Percentiles rank a stretch among this genome's conserved stretches.
phyloP scores from a whole-genome alignment of 768 basidiomycete genomes.

The Pleurotus eryngii region DNA sequence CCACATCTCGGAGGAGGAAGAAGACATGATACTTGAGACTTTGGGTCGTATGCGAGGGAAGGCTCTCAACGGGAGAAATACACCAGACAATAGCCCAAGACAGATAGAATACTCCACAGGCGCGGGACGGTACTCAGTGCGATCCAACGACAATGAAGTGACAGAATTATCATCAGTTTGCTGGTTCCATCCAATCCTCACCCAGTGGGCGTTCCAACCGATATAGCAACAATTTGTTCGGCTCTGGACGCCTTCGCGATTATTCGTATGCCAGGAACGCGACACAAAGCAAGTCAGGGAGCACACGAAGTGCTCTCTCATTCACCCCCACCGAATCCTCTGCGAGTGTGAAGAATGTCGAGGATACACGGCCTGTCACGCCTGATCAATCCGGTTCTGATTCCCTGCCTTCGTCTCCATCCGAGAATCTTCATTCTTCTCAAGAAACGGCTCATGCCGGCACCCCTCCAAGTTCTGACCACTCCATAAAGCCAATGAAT shows the following conservation, averaged over 20 bases:
- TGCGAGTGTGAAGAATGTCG: slow-evolving; percentile 33
- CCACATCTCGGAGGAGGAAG: slow-evolving; percentile 77
- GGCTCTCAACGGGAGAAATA: slow-evolving; percentile 22
- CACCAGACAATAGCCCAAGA: slow-evolving; percentile 31
- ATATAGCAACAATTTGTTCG: slow-evolving; percentile 85
- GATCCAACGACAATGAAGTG: slow-evolving; percentile 23
- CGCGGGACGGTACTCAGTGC: slow-evolving; percentile 23
- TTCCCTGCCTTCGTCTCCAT: slow-evolving; percentile 37
- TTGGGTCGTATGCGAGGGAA: slow-evolving; percentile 47
- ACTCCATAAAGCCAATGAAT: slow-evolving; percentile 46
- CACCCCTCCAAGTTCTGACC: slow-evolving; percentile 36
- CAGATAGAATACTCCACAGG: slow-evolving; percentile 6
- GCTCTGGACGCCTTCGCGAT: slow-evolving; percentile 76
- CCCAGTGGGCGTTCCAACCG: slow-evolving; percentile 58
- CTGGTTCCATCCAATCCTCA: slow-evolving; percentile 36
- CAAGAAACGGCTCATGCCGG: slow-evolving; percentile 34
- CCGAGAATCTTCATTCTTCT: slow-evolving; percentile 38
- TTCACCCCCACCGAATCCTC: slow-evolving; percentile 46
- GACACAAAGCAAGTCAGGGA: slow-evolving; percentile 36
- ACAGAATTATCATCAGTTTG: slow-evolving; percentile 30
- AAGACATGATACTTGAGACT: slow-evolving; percentile 79
- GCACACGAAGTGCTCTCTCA: slow-evolving; percentile 42
- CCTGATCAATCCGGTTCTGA: slow-evolving; percentile 46
- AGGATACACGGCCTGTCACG: slow-evolving; percentile 50
- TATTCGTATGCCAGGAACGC: slow-evolving; percentile 63